Evolutionary conservation across 108 stramenopile genomes (phyloP).

Genomic region (Aureococcus anophagefferens): DNA sequence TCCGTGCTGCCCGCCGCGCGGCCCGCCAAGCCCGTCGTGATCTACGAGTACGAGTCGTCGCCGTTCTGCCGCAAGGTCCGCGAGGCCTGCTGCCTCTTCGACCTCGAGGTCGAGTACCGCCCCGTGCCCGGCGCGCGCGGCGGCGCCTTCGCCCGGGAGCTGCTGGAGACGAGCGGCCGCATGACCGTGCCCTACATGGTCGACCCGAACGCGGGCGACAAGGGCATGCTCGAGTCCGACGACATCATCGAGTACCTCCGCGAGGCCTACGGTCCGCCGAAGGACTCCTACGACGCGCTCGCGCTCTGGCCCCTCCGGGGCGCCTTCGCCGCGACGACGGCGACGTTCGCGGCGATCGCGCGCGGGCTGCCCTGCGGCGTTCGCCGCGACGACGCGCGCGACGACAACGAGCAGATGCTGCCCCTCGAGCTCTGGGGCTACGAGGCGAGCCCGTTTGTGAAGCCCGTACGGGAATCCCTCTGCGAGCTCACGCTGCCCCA

Average conservation of each 20-base stretch:
- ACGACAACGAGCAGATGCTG: slow-evolving; percentile 62
- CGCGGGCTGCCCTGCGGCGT: slow-evolving; percentile 43
- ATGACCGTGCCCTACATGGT: slow-evolving; percentile 29
- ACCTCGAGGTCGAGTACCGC: slow-evolving; percentile 61
- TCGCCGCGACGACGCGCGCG: slow-evolving; percentile 44
- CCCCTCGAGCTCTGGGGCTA: slow-evolving; percentile 71
- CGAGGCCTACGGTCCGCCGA: slow-evolving; percentile 60
- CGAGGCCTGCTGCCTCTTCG: slow-evolving; percentile 68
- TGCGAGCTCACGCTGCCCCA: slow-evolving; percentile 64
- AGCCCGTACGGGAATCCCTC: slow-evolving; percentile 61
- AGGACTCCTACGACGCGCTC: slow-evolving; percentile 37
- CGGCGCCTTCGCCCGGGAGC: slow-evolving; percentile 37
- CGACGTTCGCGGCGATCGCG: slow-evolving; percentile 40
- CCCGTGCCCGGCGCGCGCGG: slow-evolving; percentile 55
- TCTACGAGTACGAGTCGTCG: slow-evolving; percentile 78
- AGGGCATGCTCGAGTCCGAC: slow-evolving; percentile 58
- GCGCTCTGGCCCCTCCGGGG: slow-evolving; percentile 58
- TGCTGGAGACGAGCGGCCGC: slow-evolving; percentile 38
- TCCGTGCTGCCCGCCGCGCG: slow-evolving; percentile 41
- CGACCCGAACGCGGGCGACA: slow-evolving; percentile 60
- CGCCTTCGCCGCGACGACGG: slow-evolving; percentile 45
- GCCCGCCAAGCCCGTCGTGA: slow-evolving; percentile 54
- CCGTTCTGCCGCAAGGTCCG: slow-evolving; percentile 74
- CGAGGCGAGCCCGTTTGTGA: slow-evolving; percentile 70
- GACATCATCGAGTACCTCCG: slow-evolving; percentile 72